phyloP scores from a whole-genome alignment of 306 rosid genomes.

The Abrus pulchellus region DNA sequence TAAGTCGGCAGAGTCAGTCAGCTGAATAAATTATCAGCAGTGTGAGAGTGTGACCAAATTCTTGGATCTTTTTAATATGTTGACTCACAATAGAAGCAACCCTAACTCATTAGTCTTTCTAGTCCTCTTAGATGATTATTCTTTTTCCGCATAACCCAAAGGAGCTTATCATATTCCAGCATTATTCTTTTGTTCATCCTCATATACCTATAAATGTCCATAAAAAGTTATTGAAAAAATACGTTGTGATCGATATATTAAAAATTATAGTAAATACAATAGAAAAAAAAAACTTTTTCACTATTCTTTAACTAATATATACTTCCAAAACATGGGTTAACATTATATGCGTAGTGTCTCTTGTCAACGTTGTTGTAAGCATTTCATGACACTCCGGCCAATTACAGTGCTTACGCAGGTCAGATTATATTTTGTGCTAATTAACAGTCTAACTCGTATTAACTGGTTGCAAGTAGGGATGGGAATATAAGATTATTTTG shows the following conservation, averaged over 20 bases:
- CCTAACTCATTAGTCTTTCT: not conserved
- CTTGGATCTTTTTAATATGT: conserved; percentile 4
- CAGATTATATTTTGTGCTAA: not conserved
- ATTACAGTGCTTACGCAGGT: not conserved
- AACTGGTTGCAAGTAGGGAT: not conserved
- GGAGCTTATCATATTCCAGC: not conserved
- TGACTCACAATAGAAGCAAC: conserved; percentile 49
- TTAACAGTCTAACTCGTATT: not conserved
- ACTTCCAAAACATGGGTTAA: no score
- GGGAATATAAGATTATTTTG: not conserved
- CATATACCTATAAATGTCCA: not conserved
- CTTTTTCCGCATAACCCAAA: not conserved
- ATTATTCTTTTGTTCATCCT: conserved; percentile 1
- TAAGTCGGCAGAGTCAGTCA: conserved; percentile 48
- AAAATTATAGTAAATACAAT: no score
- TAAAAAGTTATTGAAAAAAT: no score
- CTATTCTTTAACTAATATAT: no score
- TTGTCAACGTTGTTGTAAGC: not conserved
- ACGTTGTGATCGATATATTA: no score
- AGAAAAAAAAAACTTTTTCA: no score
- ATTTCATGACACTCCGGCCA: not conserved
- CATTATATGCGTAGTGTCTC: no score
- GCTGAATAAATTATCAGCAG: not conserved
- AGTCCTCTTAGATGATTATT: not conserved
- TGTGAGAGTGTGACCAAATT: conserved; percentile 41